A percentile compares a stretch with the other conserved stretches of the same genome.
These are phyloP conservation scores for Candida wancherniae DNA, from an alignment of 805 yeast genomes.

Conservation along the genomic window DNA sequence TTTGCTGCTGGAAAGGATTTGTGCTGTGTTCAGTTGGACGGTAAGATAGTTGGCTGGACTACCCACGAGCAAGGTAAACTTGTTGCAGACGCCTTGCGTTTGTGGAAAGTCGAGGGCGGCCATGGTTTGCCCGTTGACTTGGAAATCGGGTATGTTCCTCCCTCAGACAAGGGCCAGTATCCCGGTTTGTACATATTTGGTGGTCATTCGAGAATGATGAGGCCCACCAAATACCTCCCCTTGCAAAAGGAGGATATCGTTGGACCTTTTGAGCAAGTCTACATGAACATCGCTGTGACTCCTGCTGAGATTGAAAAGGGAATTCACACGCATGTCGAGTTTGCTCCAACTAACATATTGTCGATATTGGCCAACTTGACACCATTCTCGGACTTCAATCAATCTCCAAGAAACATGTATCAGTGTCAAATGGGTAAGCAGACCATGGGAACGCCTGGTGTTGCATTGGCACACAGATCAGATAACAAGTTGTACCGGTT, in stretches of 20 bases:
- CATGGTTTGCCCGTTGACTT: constrained; percentile 78
- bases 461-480: constrained; percentile 84
- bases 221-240: constrained; percentile 92
- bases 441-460: constrained; percentile 99
- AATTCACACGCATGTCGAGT: constrained; percentile 89
- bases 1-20: constrained; percentile 83
- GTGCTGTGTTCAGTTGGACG: constrained; percentile 92
- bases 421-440: constrained; percentile 99
- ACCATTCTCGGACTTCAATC: constrained; percentile 97
- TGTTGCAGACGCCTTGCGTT: constrained; percentile 85
- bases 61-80: constrained; percentile 81
- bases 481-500: constrained; percentile 91
- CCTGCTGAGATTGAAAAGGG: constrained; percentile 83
- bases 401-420: constrained; percentile 99
- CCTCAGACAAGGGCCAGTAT: constrained; percentile 92
- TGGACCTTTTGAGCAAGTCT: constrained; percentile 98
- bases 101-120: constrained; percentile 82
- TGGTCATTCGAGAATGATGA: constrained; percentile 89
- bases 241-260: constrained; percentile 76
- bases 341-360: constrained; percentile 87
- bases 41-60: constrained; percentile 90
- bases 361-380: constrained; percentile 95
- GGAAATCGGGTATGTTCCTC: constrained; percentile 95
- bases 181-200: constrained; percentile 93
- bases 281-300: constrained; percentile 92